Base-by-base conservation (phyloP, 1,139 yeast genomes). In the Suhomyces yuchorum region DNA sequence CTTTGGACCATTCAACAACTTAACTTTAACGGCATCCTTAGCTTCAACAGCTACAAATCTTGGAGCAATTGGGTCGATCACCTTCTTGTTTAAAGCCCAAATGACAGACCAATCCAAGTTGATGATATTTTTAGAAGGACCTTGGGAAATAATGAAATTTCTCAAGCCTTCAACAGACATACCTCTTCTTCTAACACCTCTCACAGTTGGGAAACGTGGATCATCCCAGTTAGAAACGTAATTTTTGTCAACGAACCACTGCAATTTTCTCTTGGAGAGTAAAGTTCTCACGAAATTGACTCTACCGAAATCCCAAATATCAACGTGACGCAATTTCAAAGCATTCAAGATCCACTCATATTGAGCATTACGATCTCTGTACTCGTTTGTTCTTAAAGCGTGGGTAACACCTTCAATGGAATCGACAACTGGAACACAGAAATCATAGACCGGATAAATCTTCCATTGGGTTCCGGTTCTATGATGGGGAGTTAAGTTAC, bases 151-250 rank as follows among this genome's bases (percentile, higher is more conserved):
- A 59, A 93, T 88, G 62, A 92, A 93, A 76, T 87, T 87, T 71
- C 93, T 84, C 68, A 93, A 82, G 57, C 97, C 98, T 74, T 93
- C 97, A 55, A 93, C 95, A 40, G 97, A 85, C 98, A 93, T 93
- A 77, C 99, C 99, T 77, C 99, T 87, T 80, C 98, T 85, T 78
- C 97, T 88, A 47, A 92, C 97, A 77, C 98, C 98, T 73, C 97
- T 85, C 37, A 92, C 96, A 42, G 99, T 93, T 58, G 99, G 99
- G 91, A 93, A 93, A 70, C 99, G 82, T 61, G 99, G 98, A 71
- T 93, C 99, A 65, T 92, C 97, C 99, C 99, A 93, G 73, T 90
- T 91, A 33, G 80, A 62, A 51, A 93, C 99, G 59, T 85, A 78
- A 36, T 81, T 75, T 68, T 89, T 86, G 76, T 93, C 97, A 55